Evolutionary conservation across 805 yeast species (phyloP).

Genomic region (Grigorovia transvaalensis): DNA sequence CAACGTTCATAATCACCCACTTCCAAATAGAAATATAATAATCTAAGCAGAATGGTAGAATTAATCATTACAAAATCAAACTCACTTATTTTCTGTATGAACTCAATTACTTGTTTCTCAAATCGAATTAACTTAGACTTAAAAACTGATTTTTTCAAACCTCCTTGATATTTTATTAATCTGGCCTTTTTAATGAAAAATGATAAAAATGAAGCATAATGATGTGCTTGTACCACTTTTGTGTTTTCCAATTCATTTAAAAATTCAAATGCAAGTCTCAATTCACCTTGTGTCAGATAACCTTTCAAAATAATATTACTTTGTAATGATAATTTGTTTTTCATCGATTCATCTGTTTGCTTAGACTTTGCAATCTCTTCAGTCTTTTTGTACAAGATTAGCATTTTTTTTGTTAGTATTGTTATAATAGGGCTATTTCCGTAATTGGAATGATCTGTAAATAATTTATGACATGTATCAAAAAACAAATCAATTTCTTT

Average conservation of each 20-base stretch:
- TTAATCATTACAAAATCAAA: slow-evolving; percentile 23
- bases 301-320: slow-evolving; percentile 20
- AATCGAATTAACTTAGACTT: not conserved
- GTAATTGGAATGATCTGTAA: slow-evolving; percentile 5
- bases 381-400: not conserved
- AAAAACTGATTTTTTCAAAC: not conserved
- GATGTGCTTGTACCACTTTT: slow-evolving; percentile 25
- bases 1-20: slow-evolving; percentile 25
- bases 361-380: not conserved
- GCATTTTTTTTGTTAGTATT: slow-evolving; percentile 25
- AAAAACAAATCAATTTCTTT: slow-evolving; percentile 13
- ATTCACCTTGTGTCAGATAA: slow-evolving; percentile 16
- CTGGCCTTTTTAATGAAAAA: slow-evolving; percentile 18
- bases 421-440: not conserved
- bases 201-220: slow-evolving; percentile 33
- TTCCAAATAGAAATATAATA: slow-evolving; percentile 27
- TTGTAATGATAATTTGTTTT: slow-evolving; percentile 12
- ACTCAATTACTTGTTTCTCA: slow-evolving; percentile 17
- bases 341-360: not conserved
- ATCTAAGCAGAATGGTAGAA: slow-evolving; percentile 31
- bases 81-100: slow-evolving; percentile 27
- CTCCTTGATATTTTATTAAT: not conserved
- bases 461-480: slow-evolving; percentile 11
- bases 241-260: slow-evolving; percentile 19
- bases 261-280: slow-evolving; percentile 19